Conservation (phyloP, 768 basidiomycete genomes). For the Podaxis carcinomalis region DNA sequence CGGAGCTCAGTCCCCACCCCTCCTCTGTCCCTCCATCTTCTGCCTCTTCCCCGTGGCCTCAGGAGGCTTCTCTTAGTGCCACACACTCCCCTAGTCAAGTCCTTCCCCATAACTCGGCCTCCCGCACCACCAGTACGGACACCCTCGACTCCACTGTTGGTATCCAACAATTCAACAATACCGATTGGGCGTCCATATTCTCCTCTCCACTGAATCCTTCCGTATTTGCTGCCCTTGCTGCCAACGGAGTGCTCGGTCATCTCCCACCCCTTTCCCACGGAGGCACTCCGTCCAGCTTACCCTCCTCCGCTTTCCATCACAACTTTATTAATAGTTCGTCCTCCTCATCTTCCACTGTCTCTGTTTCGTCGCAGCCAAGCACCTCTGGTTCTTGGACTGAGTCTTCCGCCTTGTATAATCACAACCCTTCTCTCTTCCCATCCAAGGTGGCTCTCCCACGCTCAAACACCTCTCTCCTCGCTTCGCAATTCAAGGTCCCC, state of each 20-base stretch:
- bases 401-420: constrained; percentile 17
- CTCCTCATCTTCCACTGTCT: constrained; percentile 15
- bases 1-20: constrained; percentile 23
- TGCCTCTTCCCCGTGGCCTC: constrained; percentile 33
- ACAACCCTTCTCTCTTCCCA: constrained; percentile 17
- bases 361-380: constrained; percentile 18
- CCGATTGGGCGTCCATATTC: constrained; percentile 56
- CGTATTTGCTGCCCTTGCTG: constrained; percentile 56
- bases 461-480: constrained; percentile 24
- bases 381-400: constrained; percentile 28
- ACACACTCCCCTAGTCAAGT: constrained; percentile 12
- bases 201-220: constrained; percentile 58
- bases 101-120: constrained; percentile 11
- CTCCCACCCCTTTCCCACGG: constrained; percentile 22
- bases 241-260: constrained; percentile 52
- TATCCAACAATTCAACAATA: constrained; percentile 21
- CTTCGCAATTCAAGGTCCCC: constrained; percentile 14
- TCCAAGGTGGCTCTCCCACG: constrained; percentile 26
- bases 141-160: constrained; percentile 14
- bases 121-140: constrained; percentile 4
- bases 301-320: constrained; percentile 23
- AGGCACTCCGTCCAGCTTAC: constrained; percentile 29
- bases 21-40: constrained; percentile 27
- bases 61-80: constrained; percentile 17
- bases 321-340: not conserved